Evolutionary conservation across 345 rosid species (phyloP).

Genomic region (Populus alba): DNA sequence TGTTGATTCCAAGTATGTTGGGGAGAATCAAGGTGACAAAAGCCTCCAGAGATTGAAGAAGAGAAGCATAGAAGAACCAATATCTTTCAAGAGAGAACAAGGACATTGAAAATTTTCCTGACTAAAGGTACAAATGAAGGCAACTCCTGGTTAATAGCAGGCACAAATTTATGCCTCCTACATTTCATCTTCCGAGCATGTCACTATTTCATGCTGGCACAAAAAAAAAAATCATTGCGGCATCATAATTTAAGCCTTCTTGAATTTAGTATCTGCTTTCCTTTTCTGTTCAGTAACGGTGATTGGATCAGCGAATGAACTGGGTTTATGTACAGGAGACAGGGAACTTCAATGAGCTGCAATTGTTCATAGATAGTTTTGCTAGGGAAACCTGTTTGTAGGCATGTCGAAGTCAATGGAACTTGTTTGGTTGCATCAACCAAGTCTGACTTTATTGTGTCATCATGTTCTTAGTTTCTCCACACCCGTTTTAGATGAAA

Average conservation of each 20-base stretch:
- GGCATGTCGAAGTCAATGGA: not conserved
- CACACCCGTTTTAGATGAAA: not conserved
- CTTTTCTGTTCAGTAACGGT: not conserved
- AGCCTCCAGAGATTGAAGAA: constrained; percentile 18
- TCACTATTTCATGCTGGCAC: not conserved
- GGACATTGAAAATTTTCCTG: constrained; percentile 38
- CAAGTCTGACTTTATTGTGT: not conserved
- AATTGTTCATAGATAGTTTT: constrained; percentile 29
- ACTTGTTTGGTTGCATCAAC: not conserved
- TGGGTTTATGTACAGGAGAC: constrained; percentile 29
- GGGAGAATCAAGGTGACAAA: constrained; percentile 21
- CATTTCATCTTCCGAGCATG: not conserved
- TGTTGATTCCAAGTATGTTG: constrained; percentile 3
- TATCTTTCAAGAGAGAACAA: constrained; percentile 27
- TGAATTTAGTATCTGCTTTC: not conserved
- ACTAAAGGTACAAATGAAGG: constrained; percentile 15
- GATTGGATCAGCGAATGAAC: constrained; percentile 2
- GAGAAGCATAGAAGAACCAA: constrained; percentile 20
- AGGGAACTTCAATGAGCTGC: constrained; percentile 18
- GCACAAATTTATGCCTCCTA: not conserved
- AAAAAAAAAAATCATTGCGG: not conserved
- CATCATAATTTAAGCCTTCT: constrained; percentile 7
- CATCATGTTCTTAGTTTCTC: not conserved
- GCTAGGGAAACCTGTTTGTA: not conserved
- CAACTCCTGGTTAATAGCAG: not conserved